phyloP scores from a whole-genome alignment of 768 basidiomycete species.

The Sutorius australiensis region DNA sequence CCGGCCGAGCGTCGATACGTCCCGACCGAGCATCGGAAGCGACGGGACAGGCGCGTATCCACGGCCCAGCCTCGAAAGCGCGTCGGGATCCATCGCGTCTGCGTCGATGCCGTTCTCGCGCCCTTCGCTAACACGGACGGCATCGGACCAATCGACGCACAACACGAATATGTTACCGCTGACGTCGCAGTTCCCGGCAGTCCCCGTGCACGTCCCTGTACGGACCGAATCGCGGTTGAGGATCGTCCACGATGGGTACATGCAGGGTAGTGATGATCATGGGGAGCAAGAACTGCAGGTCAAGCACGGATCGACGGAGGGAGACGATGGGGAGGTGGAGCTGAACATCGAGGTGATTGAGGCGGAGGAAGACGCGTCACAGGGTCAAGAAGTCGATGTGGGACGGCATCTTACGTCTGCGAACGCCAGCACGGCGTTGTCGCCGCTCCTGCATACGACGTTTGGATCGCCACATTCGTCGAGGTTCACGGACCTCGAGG shows the following conservation, averaged over 20 bases:
- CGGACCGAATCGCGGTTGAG: slow-evolving; percentile 31
- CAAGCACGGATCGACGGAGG: slow-evolving; percentile 20
- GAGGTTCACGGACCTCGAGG: slow-evolving; percentile 29
- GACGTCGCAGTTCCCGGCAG: slow-evolving; percentile 31
- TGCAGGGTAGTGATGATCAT: slow-evolving; percentile 17
- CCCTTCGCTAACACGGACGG: slow-evolving; percentile 18
- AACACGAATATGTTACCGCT: slow-evolving; percentile 18
- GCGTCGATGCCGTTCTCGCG: slow-evolving; percentile 15
- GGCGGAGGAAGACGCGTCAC: slow-evolving; percentile 8
- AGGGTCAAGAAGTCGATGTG: slow-evolving; percentile 8
- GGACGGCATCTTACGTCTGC: background rate
- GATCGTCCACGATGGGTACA: slow-evolving; percentile 26
- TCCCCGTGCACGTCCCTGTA: slow-evolving; percentile 28
- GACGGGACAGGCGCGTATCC: slow-evolving; percentile 15
- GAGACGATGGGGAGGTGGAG: background rate
- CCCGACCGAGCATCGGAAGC: slow-evolving; percentile 21
- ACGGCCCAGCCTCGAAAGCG: slow-evolving; percentile 27
- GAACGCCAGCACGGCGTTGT: slow-evolving; percentile 15
- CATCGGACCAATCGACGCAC: slow-evolving; percentile 24
- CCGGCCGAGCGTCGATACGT: slow-evolving; percentile 11
- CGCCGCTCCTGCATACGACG: slow-evolving; percentile 40
- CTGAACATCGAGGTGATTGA: slow-evolving; percentile 16
- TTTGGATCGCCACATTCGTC: slow-evolving; percentile 40
- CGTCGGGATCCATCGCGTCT: slow-evolving; percentile 17
- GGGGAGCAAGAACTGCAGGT: slow-evolving; percentile 16